These are phyloP conservation scores for Juglanconis juglandina DNA, from an alignment of 2,329 filamentous ascomycete genomes.

Conservation along the genomic window DNA sequence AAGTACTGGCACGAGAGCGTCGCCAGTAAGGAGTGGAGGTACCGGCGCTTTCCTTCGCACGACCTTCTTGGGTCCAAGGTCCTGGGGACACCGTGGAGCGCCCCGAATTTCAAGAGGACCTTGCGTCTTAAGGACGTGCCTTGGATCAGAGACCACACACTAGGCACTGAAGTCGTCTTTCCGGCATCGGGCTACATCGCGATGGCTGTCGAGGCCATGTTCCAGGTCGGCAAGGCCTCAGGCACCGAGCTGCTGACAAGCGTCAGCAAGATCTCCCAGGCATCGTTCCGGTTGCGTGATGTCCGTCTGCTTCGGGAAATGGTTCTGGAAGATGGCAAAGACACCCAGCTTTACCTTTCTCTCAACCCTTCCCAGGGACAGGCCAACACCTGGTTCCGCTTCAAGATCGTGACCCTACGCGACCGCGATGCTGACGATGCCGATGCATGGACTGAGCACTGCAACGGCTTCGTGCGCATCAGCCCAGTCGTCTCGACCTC, in stretches of 20 bases:
- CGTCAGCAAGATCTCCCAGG: neutral
- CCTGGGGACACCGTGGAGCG: neutral
- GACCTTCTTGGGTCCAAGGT: conserved; percentile 13
- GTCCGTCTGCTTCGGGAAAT: neutral
- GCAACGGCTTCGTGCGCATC: neutral
- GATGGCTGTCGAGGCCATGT: conserved; percentile 20
- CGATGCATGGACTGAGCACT: neutral
- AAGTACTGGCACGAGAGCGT: conserved; percentile 7
- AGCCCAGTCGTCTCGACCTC: neutral
- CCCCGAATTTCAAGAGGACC: conserved; percentile 7
- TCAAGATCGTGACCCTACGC: neutral
- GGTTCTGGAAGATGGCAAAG: neutral
- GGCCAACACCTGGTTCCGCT: neutral
- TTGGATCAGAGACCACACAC: conserved; percentile 30
- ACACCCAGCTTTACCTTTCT: neutral
- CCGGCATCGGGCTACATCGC: conserved; percentile 16
- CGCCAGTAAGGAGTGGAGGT: conserved; percentile 3
- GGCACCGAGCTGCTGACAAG: neutral
- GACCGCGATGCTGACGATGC: neutral
- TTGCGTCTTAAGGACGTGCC: conserved; percentile 25
- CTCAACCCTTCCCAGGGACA: neutral
- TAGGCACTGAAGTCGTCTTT: conserved; percentile 23
- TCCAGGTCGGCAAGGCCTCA: conserved; percentile 14
- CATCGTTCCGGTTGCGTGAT: neutral
- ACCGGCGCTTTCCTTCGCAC: neutral